Conservation (phyloP, 768 basidiomycete genomes). For the Calocybe gangraenosa region DNA sequence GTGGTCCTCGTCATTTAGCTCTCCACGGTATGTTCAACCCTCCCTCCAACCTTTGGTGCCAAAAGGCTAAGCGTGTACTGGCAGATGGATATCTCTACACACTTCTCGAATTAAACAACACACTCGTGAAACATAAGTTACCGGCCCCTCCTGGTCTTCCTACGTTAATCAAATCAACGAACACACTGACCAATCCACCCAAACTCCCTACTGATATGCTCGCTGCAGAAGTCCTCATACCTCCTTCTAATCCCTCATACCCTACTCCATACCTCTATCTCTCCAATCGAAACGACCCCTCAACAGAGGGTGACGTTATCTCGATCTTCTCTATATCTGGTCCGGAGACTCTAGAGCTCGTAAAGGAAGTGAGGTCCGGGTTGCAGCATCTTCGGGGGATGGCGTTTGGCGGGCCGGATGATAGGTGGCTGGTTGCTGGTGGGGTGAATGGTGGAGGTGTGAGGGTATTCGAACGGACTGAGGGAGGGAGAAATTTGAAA, state of each 20-base stretch:
- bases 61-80: background rate
- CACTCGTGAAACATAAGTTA: conserved; percentile 51
- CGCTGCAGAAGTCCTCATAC: conserved; percentile 68
- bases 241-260: conserved; percentile 46
- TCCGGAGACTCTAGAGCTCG: conserved; percentile 41
- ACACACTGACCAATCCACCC: conserved; percentile 45
- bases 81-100: conserved; percentile 64
- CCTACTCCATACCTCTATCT: conserved; percentile 60
- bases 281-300: conserved; percentile 73
- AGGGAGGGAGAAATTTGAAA: conserved; percentile 53
- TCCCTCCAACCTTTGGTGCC: background rate
- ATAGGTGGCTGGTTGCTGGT: conserved; percentile 60
- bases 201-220: conserved; percentile 47
- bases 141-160: conserved; percentile 37
- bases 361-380: conserved; percentile 64
- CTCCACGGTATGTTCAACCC: conserved; percentile 44
- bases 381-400: conserved; percentile 69
- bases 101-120: conserved; percentile 60
- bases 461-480: conserved; percentile 64
- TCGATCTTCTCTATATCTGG: conserved; percentile 59
- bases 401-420: conserved; percentile 57
- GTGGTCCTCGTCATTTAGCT: conserved; percentile 70
- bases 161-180: conserved; percentile 38
- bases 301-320: conserved; percentile 66
- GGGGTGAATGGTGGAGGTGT: conserved; percentile 63